Evolutionary conservation across 2,329 filamentous ascomycete species (phyloP), one percentile per base, ranked within the genome.

Genomic region (Pyrenophora seminiperda): DNA sequence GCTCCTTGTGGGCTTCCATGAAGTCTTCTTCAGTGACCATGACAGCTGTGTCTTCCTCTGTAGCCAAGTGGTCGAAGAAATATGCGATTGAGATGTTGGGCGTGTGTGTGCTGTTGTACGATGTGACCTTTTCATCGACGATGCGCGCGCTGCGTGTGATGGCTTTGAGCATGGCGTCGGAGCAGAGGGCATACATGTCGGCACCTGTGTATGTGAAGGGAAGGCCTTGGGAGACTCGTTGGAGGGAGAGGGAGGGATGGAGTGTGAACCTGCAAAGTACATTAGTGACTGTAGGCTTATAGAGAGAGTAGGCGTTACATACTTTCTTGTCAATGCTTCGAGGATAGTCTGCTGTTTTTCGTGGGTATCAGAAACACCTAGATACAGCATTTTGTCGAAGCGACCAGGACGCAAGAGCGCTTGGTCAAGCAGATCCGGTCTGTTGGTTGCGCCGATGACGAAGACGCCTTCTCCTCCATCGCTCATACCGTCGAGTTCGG

Each of bases 311-410:
- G 10, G 3, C 13, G n/a, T 34, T 30, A 83, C 87, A 66, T 80
- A 92, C 89, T 97, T 99, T 66, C 94, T 83, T 1, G 94, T 97
- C 68, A 99, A 77, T 1, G 94, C 94, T 72, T 97, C 91, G 68
- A 99, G 77, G 58, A 99, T 97, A 17, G 87, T 97, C 55, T 90
- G 83, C 75, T 99, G 94, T 78, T 97, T 97, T 14, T 96, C 90
- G 66, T 97, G 93, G 3, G 92, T 97, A 73, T 99, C 94, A 6
- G 91, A 95, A 7, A 99, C 91, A 29, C 94, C 94, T 10, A 99
- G 80, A 68, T 97, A 99, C 22, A 99, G 83, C 92, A 97, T 96
- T 79, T 97, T 97, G 71, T 99, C 94, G 72, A 99, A 97, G 52
- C 93, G 82, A 2, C 93, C 93, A 1, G 93, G 94, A 45, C 93